These are phyloP conservation scores for Pyrus hybrid DNA, from an alignment of 331 rosid species.

Conservation along the genomic window DNA sequence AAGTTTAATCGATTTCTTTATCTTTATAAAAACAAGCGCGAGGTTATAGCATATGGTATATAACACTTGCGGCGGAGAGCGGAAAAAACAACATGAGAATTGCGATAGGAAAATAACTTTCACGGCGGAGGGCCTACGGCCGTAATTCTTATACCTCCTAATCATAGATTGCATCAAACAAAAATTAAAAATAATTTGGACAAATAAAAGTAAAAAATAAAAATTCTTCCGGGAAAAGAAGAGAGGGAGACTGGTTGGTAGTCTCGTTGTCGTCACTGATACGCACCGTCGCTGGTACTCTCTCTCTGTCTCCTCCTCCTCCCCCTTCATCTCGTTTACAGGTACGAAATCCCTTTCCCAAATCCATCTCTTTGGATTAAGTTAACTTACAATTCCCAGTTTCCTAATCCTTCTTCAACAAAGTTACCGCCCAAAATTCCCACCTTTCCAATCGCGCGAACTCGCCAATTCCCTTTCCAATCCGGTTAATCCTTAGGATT, in stretches of 20 bases:
- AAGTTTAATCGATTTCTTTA: too few species aligned
- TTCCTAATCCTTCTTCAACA: not conserved
- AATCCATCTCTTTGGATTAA: not conserved
- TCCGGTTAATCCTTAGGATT: not conserved
- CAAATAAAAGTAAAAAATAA: not conserved
- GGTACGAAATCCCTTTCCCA: slow-evolving; percentile 9
- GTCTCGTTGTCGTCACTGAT: slow-evolving; percentile 6
- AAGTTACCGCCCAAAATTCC: not conserved
- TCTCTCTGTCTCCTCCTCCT: not conserved
- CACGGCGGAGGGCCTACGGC: not conserved
- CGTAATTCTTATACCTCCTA: not conserved
- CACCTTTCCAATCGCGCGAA: not conserved
- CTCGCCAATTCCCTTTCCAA: not conserved
- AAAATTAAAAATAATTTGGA: not conserved
- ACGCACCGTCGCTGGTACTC: slow-evolving; percentile 9
- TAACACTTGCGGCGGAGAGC: not conserved
- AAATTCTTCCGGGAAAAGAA: not conserved
- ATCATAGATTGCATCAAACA: not conserved
- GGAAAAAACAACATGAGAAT: not conserved
- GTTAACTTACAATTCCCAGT: not conserved
- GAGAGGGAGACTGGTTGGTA: slow-evolving; percentile 27
- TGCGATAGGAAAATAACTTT: not conserved
- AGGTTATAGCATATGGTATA: too few species aligned
- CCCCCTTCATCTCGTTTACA: not conserved
- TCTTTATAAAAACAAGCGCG: too few species aligned